These are phyloP conservation scores for Mycena maculata DNA, from an alignment of 768 basidiomycete genomes.

Conservation along the genomic window DNA sequence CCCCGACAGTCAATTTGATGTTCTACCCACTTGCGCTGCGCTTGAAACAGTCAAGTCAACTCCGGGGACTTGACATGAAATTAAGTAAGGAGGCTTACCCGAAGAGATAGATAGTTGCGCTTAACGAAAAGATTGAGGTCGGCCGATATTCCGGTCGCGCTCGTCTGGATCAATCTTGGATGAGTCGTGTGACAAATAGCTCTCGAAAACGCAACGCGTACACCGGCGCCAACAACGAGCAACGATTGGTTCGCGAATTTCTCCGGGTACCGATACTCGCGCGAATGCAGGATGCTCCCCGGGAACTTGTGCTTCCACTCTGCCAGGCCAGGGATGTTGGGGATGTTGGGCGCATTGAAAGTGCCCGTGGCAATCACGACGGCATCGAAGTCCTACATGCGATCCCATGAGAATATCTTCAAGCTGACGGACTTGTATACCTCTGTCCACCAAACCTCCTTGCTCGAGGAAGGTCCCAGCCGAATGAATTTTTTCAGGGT, in stretches of 20 bases:
- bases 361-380: constrained; percentile 35
- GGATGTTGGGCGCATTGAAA: constrained; percentile 35
- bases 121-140: constrained; percentile 38
- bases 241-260: constrained; percentile 42
- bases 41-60: neutral
- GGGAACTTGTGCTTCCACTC: constrained; percentile 43
- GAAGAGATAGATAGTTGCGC: constrained; percentile 37
- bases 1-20: neutral
- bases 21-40: constrained; percentile 10
- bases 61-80: too few relatives aligned
- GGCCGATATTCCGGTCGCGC: constrained; percentile 42
- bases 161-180: constrained; percentile 18
- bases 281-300: constrained; percentile 42
- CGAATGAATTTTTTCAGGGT: constrained; percentile 46
- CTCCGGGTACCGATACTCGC: constrained; percentile 50
- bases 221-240: constrained; percentile 46
- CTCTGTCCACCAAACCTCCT: constrained; percentile 36
- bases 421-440: neutral
- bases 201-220: constrained; percentile 14
- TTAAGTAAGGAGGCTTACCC: constrained; percentile 8
- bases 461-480: constrained; percentile 19
- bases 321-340: constrained; percentile 37
- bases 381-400: constrained; percentile 37
- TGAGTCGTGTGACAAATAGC: neutral
- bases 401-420: neutral